Base-by-base conservation (phyloP, 208 protist species). In the Leishmania gerbilli region DNA sequence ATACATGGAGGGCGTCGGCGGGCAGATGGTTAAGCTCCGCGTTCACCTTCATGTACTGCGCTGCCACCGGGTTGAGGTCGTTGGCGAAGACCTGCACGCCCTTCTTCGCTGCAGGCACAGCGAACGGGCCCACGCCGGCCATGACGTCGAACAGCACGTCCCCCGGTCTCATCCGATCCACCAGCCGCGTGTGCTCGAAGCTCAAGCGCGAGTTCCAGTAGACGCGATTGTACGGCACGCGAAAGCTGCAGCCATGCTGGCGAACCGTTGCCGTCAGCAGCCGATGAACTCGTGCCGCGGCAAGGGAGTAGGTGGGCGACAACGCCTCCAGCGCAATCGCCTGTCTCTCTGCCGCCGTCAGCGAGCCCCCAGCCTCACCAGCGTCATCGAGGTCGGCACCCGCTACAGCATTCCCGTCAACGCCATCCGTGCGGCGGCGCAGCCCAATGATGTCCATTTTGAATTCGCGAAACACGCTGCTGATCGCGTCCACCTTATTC, bases 151-250 rank as follows among this genome's bases (percentile, higher is more conserved):
- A 97, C 7, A 99, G 87, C 40, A 93, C 65, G 80, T 97, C 92
- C 58, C 93, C 91, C 1, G 79, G 71, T 53, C 79, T 79, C 84
- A 99, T 95, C 69, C 75, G 68, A 19, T 89, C 78, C 27, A 99
- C 92, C 19, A 99, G 77, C 24, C 96, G 91, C 42, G 84, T 87
- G 91, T 99, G 99, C 87, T 99, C 99, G 51, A 88, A 88, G 74
- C 95, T 92, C 27, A 99, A 92, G 27, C 98, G 91, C 72, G 93
- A 98, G 92, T 99, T 99, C 99, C 99, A 99, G 88, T 99, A 99
- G 31, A 99, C 99, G 71, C 97, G 91, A 75, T 96, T 93, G 90
- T 99, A 99, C 76, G 99, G 98, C 51, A 99, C 98, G 62, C 85
- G 86, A 80, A 99, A 99, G 76, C 75, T 76, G 83, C 93, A 98